A percentile compares a stretch with the other conserved stretches of the same genome.
Conservation (phyloP, 768 basidiomycete genomes). For the Leccinum rimulosum region DNA sequence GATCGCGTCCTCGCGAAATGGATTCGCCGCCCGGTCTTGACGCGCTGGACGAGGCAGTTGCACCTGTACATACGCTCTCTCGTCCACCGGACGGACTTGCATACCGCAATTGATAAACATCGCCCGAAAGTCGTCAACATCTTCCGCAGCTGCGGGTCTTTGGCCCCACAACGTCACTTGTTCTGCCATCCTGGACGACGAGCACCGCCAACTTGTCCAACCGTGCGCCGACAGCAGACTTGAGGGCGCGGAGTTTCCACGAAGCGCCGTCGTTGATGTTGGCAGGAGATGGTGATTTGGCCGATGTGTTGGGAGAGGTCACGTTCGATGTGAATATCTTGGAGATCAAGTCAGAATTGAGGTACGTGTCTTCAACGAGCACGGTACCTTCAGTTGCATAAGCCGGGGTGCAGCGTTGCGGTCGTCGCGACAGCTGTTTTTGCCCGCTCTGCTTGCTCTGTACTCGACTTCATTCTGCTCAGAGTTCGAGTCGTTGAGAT, state of each 20-base stretch:
- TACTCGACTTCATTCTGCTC: slow-evolving; percentile 95
- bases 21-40: slow-evolving; percentile 42
- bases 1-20: slow-evolving; percentile 50
- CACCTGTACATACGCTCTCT: slow-evolving; percentile 33
- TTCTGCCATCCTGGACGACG: slow-evolving; percentile 53
- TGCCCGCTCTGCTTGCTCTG: slow-evolving; percentile 70
- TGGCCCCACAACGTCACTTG: slow-evolving; percentile 52
- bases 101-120: slow-evolving; percentile 70
- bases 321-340: slow-evolving; percentile 19
- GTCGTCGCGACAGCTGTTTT: slow-evolving; percentile 39
- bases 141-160: slow-evolving; percentile 47
- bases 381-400: slow-evolving; percentile 18
- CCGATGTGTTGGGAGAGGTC: slow-evolving; percentile 16
- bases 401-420: slow-evolving; percentile 9
- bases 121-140: slow-evolving; percentile 48
- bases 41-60: slow-evolving; percentile 48
- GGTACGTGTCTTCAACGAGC: neutral
- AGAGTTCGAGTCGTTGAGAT: slow-evolving; percentile 83
- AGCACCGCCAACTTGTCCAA: slow-evolving; percentile 68
- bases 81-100: slow-evolving; percentile 34
- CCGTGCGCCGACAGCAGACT: slow-evolving; percentile 55
- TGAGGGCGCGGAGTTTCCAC: slow-evolving; percentile 52
- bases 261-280: slow-evolving; percentile 41
- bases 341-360: slow-evolving; percentile 4
- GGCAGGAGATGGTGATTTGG: slow-evolving; percentile 26